Evolutionary conservation across 192 early-diverging fungal species (phyloP), one percentile per base, ranked within the genome.

Genomic region (Gryganskiella cystojenkinii): DNA sequence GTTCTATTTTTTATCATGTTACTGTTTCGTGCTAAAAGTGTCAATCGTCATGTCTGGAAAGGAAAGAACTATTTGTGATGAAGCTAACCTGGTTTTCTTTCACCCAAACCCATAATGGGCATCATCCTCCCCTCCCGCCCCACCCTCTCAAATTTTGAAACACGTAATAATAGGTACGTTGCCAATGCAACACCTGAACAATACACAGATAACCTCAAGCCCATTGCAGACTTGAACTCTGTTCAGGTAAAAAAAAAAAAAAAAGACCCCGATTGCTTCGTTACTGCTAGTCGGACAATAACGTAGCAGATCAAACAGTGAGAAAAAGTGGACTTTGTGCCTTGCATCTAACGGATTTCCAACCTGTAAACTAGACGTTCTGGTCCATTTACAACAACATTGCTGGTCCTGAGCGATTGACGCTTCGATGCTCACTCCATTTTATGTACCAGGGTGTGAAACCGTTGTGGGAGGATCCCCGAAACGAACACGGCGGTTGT

Each of bases 301-400:
- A 40, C 13, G 37, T 5, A 40, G 37, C 7, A 13, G 37, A 13
- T 40, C 37, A 40, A 40, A 40, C 7, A n/a, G n/a, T n/a, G n/a
- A n/a, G n/a, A n/a, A n/a, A n/a, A n/a, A n/a, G n/a, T n/a, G n/a
- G n/a, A n/a, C n/a, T n/a, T n/a, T 40, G 37, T 13, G 37, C 37
- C 37, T 40, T 40, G 37, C 7, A 40, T 13, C 13, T 5, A 40
- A 5, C 37, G 5, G 37, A 40, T 40, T 40, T 40, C 37, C 13
- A 5, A 40, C 37, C 13, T 40, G 7, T 25, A 33, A 43, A 10
- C 6, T 67, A 83, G 81, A 62, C 67, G 40, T 85, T 85, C 54
- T 85, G 84, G 84, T 70, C 73, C n/a, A 73, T 81, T 35, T 82
- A 83, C 57, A 83, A 85, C 56, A 81, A 85, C 64, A 85, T 85